Conservation (phyloP, 352 stramenopile genomes). For the Peronosclerospora sorghi region DNA sequence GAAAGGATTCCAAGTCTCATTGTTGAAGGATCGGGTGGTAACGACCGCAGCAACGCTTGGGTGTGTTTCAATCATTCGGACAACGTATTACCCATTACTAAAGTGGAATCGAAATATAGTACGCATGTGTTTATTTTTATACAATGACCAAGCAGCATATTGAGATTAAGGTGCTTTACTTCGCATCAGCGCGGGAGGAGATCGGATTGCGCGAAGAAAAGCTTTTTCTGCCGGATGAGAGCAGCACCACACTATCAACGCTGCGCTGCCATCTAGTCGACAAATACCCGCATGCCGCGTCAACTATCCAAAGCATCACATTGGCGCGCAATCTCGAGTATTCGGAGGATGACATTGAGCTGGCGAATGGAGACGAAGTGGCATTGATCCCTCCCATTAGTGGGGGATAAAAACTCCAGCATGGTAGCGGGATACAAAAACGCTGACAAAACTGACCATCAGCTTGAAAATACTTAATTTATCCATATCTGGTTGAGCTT, state of each 20-base stretch:
- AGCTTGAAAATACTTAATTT: slow-evolving; percentile 7
- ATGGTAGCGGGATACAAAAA: background rate
- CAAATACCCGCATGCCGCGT: slow-evolving; percentile 36
- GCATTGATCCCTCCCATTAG: slow-evolving; percentile 79
- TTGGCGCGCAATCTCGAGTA: slow-evolving; percentile 73
- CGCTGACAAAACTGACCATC: background rate
- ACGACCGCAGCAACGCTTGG: no score
- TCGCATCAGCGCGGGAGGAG: slow-evolving; percentile 61
- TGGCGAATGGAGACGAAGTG: slow-evolving; percentile 64
- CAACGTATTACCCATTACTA: no score
- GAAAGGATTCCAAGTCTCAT: no score
- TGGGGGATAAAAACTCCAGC: slow-evolving; percentile 4
- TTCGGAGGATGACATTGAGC: slow-evolving; percentile 28
- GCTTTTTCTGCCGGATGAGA: slow-evolving; percentile 15
- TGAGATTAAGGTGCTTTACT: slow-evolving; percentile 73
- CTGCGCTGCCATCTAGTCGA: slow-evolving; percentile 33
- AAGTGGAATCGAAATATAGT: no score
- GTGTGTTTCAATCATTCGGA: no score
- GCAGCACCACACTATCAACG: slow-evolving; percentile 23
- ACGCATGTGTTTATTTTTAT: no score
- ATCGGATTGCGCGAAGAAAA: slow-evolving; percentile 62
- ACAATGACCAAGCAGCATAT: no score
- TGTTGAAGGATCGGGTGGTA: no score
- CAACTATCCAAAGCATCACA: slow-evolving; percentile 43
- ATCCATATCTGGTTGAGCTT: background rate